Evolutionary conservation across 2,329 filamentous ascomycete genomes (phyloP).

Genomic region (Trichophaea hybrida): DNA sequence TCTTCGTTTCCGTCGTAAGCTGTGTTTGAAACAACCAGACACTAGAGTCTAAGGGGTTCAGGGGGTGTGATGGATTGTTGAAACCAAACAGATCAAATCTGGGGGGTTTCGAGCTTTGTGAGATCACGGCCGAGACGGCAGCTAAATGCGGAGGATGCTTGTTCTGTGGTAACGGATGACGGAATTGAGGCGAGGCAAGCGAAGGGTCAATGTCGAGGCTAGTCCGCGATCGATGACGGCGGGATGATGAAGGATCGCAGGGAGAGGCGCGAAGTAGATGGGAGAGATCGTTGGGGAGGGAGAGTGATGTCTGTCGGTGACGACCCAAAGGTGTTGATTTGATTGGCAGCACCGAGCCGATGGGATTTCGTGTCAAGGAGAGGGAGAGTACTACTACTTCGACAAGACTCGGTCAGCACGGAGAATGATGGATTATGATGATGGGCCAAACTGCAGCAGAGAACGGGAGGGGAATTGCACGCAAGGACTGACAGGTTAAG

Average conservation of each 20-base stretch:
- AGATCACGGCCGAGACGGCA: slow-evolving; percentile 12
- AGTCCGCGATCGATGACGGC: slow-evolving; percentile 3
- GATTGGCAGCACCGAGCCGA: slow-evolving; percentile 4
- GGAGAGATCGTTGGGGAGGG: slow-evolving; percentile 19
- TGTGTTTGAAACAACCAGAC: slow-evolving; percentile 15
- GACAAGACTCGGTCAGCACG: background rate
- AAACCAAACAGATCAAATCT: slow-evolving; percentile 8
- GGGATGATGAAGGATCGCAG: slow-evolving; percentile 19
- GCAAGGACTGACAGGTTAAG: slow-evolving; percentile 28
- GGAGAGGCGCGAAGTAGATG: slow-evolving; percentile 16
- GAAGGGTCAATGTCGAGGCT: too few species aligned
- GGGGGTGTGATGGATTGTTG: slow-evolving; percentile 9
- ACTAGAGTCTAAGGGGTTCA: slow-evolving; percentile 5
- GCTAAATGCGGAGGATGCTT: background rate
- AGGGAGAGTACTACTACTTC: background rate
- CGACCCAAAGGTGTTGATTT: slow-evolving; percentile 19
- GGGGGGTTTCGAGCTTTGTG: slow-evolving; percentile 9
- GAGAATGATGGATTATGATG: slow-evolving; percentile 8
- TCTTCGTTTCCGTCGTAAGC: background rate
- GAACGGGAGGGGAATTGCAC: slow-evolving; percentile 10
- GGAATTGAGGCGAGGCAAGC: too few species aligned
- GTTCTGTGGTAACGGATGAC: too few species aligned
- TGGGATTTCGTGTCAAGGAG: slow-evolving; percentile 6
- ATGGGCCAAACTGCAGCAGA: slow-evolving; percentile 7
- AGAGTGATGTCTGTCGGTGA: slow-evolving; percentile 10